Evolutionary conservation across 768 basidiomycete species (phyloP), one percentile per base, ranked within the genome.

Genomic region (Grammothele lineata): DNA sequence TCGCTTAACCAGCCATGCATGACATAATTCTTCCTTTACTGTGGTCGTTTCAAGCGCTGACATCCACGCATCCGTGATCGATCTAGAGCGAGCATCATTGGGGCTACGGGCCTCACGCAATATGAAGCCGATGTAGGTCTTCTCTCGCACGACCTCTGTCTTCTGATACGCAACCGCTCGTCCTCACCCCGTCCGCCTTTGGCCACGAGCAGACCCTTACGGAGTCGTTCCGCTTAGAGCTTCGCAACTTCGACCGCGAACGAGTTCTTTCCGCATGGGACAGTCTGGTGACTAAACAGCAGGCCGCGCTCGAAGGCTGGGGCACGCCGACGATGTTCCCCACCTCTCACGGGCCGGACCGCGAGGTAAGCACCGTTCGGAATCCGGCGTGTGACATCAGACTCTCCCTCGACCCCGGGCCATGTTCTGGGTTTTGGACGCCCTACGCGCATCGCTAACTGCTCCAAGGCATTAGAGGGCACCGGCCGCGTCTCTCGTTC

Each of bases 251-350:
- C 59, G 89, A 91, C 59, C 57, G 57, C n/a, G 80, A 88, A 41
- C 74, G 83, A 30, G 83, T 73, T 9, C 63, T 91, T 5, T 71
- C 80, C 3, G 84, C 86, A 8, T 92, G 88, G 87, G 88, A 88
- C 57, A 77, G 76, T 17, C 71, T 92, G n/a, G 63, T 83, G 17
- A 66, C 76, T 40, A 79, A 77, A 56, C 90, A 92, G 61, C 89
- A 92, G 64, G 59, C 67, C 0, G 66, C 76, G 14, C 69, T 92
- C 39, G 78, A 80, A 54, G 62, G 70, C 24, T 66, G 83, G 37
- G 69, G 73, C 33, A 76, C 92, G 12, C 90, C 90, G 14, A 72
- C 78, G 2, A 90, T 92, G 84, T 86, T 77, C 59, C 64, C 70
- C 11, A 81, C 84, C 3, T 64, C 58, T 36, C 70, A 72, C 36